Percentiles rank a stretch among this genome's conserved stretches.
Evolutionary conservation across 371 early-diverging fungal species (phyloP).

Genomic region (Lichtheimia hyalospora): DNA sequence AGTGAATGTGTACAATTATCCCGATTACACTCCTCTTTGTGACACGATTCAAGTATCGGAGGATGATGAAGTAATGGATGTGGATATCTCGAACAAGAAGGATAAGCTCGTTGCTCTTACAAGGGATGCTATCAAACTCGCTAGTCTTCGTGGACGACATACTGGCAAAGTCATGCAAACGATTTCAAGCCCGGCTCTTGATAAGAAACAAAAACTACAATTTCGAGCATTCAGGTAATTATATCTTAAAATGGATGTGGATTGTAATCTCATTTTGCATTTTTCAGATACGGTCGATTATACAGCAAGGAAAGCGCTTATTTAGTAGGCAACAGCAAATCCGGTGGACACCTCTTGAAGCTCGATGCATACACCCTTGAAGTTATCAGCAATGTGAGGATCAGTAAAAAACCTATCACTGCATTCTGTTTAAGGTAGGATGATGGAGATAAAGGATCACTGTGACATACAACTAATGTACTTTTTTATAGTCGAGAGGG

Average conservation of each 20-base stretch:
- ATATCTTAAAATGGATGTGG: neutral
- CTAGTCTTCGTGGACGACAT: constrained; percentile 64
- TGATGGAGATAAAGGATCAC: neutral
- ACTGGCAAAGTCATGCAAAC: constrained; percentile 58
- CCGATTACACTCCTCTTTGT: constrained; percentile 26
- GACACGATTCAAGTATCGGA: constrained; percentile 9
- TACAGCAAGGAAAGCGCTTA: constrained; percentile 41
- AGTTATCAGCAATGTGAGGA: constrained; percentile 15
- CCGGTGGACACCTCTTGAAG: constrained; percentile 28
- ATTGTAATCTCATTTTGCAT: neutral
- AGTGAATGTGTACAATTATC: constrained; percentile 56
- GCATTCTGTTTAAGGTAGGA: constrained; percentile 32
- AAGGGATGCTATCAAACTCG: constrained; percentile 91
- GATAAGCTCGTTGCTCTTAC: constrained; percentile 96
- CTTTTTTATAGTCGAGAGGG: constrained; percentile 56
- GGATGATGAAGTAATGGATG: constrained; percentile 61
- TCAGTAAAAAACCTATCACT: constrained; percentile 39
- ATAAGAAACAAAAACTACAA: constrained; percentile 45
- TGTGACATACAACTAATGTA: constrained; percentile 13
- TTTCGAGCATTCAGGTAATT: constrained; percentile 55
- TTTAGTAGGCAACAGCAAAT: constrained; percentile 34
- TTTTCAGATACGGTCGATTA: constrained; percentile 51
- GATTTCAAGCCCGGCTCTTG: constrained; percentile 47
- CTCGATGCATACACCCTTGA: constrained; percentile 45
- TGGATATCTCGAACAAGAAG: constrained; percentile 69